Base-by-base conservation (phyloP, 2,329 filamentous ascomycete genomes). In the Aspergillus uvarum region DNA sequence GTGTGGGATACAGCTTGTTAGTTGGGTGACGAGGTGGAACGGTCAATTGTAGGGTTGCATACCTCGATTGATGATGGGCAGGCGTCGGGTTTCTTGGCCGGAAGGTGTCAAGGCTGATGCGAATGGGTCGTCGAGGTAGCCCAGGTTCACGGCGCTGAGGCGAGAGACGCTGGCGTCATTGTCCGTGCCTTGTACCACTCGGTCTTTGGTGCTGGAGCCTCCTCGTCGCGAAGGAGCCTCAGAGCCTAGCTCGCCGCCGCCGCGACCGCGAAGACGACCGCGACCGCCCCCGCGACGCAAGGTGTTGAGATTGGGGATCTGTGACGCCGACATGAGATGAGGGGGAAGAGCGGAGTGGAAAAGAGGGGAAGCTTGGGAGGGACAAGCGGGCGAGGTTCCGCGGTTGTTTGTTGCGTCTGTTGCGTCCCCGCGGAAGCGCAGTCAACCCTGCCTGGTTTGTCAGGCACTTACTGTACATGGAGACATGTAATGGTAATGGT, bases 31-130 rank as follows among this genome's bases (percentile, higher is more conserved):
- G 32, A 12, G 32, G 3, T 35, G 10, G 1, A 35, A 8, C 2
- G 32, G 32, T 35, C 10, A 14, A 14, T 35, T 5, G 22, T 22
- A 29, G n/a, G 16, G 32, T 31, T 12, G 55, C 21, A 57, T 60
- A 92, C 94, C 94, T 85, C 94, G 83, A 72, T 99, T 98, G 71
- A 99, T 96, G 63, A 99, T 91, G 54, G 95, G 95, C 64, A 96
- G 83, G 59, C 94, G 83, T 65, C 90, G 84, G 12, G 85, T 61
- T 80, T 82, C 72, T 29, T 68, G 63, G 3, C 67, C 71, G 7
- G 67, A 71, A 58, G 83, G 79, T 2, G 89, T 87, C 72, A 97
- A 92, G 57, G 82, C 82, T 56, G 79, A 79, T 2, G 92, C 92
- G 77, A 89, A 98, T 0, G 85, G 85, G 72, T 99, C 95, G 2